Base-by-base conservation (phyloP, 345 rosid genomes). In the Brassica napus region DNA sequence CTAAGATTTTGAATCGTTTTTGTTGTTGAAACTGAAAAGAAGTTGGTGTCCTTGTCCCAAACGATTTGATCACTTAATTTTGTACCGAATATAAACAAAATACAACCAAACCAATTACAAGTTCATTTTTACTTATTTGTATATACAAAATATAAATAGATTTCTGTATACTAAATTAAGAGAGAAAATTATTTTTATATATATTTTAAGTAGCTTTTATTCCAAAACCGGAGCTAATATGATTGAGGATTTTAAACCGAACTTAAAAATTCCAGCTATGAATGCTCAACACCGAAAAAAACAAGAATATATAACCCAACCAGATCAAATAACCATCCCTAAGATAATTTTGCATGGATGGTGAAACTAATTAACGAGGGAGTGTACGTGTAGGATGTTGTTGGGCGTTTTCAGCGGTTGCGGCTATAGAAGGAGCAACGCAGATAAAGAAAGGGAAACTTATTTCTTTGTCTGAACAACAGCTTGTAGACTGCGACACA, bases 351-450 rank as follows among this genome's bases (percentile, higher is more conserved):
- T 30, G 66, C 18, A 11, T 60, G 32, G 65, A 11, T 11, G 8
- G 8, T 11, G 34, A 60, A 24, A 60, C 15, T 60, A 61, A 39
- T 39, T 9, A 39, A 61, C 16, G 65, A 61, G 34, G 14, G 39
- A 23, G 42, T 49, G 65, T 60, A 31, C 37, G 31, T 37, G 6
- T 37, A 88, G 94, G 84, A 68, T 80, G 87, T 67, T 91, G 92
- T 26, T 91, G 98, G 98, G 94, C 97, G 35, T 93, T 93, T 85
- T 85, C 93, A 15, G 86, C 89, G 2, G 88, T 87, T 23, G 93
- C 87, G 31, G 91, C 91, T 2, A 67, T 86, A 4, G 92, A 91
- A 82, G 92, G 94, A 14, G 82, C 86, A 67, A 71, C 74, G 70
- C 66, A 89, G 68, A 85, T 92, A 75, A 87, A 80, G 39, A 89